phyloP scores from a whole-genome alignment of 116 monocot genomes.

The Posidonia oceanica region DNA sequence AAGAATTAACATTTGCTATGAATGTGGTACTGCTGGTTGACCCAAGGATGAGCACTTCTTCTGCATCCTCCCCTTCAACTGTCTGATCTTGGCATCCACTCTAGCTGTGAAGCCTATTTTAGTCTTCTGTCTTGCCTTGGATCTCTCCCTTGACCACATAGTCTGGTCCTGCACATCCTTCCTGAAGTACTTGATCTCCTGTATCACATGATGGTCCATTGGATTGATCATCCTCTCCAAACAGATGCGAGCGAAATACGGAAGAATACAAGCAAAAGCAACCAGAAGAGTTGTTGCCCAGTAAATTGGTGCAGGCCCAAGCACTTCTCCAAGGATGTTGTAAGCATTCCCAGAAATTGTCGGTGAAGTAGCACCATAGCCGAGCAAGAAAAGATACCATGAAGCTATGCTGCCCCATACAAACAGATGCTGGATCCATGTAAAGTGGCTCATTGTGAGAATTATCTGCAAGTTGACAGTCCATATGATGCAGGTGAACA shows the following conservation, averaged over 20 bases:
- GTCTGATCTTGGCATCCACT: constrained; percentile 78
- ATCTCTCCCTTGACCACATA: constrained; percentile 79
- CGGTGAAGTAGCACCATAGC: constrained; percentile 37
- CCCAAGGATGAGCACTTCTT: constrained; percentile 34
- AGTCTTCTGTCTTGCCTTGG: constrained; percentile 53
- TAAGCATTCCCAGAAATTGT: constrained; percentile 39
- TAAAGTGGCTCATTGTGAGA: constrained; percentile 73
- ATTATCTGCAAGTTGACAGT: constrained; percentile 61
- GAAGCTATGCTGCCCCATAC: constrained; percentile 66
- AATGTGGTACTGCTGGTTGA: constrained; percentile 6
- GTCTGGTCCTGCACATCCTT: constrained; percentile 54
- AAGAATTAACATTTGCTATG: neutral
- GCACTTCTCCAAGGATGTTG: constrained; percentile 38
- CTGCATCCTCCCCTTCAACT: constrained; percentile 48
- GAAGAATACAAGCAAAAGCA: constrained; percentile 42
- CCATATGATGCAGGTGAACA: constrained; percentile 90
- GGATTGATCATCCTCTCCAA: constrained; percentile 48
- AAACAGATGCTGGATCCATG: constrained; percentile 69
- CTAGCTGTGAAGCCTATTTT: constrained; percentile 74
- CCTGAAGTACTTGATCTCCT: constrained; percentile 68
- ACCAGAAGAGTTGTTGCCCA: constrained; percentile 44
- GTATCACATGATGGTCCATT: constrained; percentile 80
- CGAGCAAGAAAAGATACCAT: constrained; percentile 62
- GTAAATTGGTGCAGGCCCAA: constrained; percentile 53
- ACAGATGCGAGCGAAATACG: constrained; percentile 44